These are phyloP conservation scores for Cordyceps cateniannulata DNA, from an alignment of 2,329 filamentous ascomycete genomes.

Conservation along the genomic window DNA sequence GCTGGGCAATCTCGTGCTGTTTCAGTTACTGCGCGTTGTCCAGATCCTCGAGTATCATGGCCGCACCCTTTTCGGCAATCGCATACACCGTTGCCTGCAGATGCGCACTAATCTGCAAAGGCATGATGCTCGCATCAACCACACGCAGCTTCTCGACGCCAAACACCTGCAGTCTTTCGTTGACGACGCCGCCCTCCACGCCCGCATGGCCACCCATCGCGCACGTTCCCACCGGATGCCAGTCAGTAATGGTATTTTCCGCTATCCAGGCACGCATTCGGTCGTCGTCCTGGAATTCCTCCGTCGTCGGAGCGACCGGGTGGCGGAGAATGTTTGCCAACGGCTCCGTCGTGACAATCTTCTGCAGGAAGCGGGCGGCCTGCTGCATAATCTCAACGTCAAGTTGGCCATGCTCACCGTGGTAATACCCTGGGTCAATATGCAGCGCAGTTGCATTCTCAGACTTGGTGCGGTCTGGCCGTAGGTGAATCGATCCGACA, in stretches of 20 bases:
- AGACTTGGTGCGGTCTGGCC: constrained; percentile 18
- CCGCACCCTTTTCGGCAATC: constrained; percentile 27
- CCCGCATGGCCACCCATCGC: constrained; percentile 26
- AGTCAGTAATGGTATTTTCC: constrained; percentile 25
- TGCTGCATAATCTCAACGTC: constrained; percentile 38
- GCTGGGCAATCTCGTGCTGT: too few relatives aligned
- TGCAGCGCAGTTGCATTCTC: constrained; percentile 15
- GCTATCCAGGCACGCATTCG: constrained; percentile 22
- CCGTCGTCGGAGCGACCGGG: constrained; percentile 19
- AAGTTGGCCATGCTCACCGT: constrained; percentile 30
- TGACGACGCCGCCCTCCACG: constrained; percentile 26
- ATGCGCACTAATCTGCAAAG: constrained; percentile 24
- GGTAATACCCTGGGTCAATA: constrained; percentile 38
- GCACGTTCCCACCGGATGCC: constrained; percentile 36
- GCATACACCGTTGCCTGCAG: constrained; percentile 25
- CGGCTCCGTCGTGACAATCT: constrained; percentile 31
- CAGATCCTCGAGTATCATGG: constrained; percentile 24
- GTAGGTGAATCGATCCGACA: constrained; percentile 40
- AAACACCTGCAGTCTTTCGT: constrained; percentile 24
- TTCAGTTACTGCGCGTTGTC: not conserved
- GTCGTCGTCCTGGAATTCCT: constrained; percentile 14
- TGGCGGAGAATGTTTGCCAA: constrained; percentile 31
- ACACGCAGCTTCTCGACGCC: constrained; percentile 23
- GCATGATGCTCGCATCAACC: constrained; percentile 26
- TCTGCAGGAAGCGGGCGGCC: constrained; percentile 32